Conservation (phyloP, 164 flowering plant species). For the Sextonia rubra region DNA sequence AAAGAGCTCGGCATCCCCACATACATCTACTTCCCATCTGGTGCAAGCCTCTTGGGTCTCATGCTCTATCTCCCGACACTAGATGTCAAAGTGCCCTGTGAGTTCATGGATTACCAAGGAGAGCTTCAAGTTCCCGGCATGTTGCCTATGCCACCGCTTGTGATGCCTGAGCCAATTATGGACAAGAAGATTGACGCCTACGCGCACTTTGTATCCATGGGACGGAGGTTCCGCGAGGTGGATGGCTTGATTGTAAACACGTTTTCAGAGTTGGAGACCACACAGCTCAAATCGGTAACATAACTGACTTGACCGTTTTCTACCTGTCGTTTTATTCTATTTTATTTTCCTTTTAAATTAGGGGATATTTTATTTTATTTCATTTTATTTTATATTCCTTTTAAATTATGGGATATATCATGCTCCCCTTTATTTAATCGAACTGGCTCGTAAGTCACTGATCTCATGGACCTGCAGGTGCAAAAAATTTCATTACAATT, state of each 20-base stretch:
- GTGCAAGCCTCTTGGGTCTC: not conserved
- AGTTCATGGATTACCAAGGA: not conserved
- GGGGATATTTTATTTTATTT: no score
- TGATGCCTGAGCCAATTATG: conserved; percentile 4
- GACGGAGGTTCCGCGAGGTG: not conserved
- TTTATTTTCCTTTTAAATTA: no score
- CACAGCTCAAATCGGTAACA: not conserved
- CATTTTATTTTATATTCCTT: no score
- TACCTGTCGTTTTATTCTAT: no score
- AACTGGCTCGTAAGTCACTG: no score
- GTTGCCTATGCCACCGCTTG: conserved; percentile 7
- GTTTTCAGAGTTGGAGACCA: conserved; percentile 1
- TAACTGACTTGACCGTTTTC: no score
- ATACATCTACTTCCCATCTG: conserved; percentile 11
- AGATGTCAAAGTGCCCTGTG: not conserved
- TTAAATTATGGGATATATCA: no score
- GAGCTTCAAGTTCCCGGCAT: conserved; percentile 8
- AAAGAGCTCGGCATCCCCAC: conserved; percentile 8
- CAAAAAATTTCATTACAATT: no score
- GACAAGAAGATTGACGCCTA: not conserved
- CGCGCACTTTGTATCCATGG: conserved; percentile 2
- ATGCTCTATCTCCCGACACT: conserved; percentile 15
- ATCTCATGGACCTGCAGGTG: no score
- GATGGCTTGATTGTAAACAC: conserved; percentile 12
- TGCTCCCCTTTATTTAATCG: no score